phyloP scores from a whole-genome alignment of 192 early-diverging fungal genomes.

The Rhizoclosmatium sp. region DNA sequence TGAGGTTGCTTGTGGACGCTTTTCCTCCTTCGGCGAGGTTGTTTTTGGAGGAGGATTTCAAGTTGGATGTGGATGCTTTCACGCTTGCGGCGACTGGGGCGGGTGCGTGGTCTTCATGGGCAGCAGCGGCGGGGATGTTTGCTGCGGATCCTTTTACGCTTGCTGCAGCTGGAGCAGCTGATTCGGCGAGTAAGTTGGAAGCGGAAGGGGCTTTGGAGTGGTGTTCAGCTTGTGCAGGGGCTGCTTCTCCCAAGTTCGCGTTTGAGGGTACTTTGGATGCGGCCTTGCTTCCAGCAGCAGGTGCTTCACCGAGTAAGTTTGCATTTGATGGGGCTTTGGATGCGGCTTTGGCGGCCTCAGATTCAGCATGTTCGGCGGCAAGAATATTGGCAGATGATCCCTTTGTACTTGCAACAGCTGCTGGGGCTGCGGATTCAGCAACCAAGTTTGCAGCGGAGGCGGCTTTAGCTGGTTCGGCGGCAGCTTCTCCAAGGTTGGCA shows the following conservation, averaged over 20 bases:
- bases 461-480: background rate
- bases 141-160: slow-evolving; percentile 17
- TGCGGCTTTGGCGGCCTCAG: background rate
- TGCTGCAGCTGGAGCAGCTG: background rate
- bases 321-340: background rate
- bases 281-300: background rate
- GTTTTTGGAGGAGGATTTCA: background rate
- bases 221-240: background rate
- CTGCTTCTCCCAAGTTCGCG: background rate
- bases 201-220: background rate
- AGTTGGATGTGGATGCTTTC: slow-evolving; percentile 19
- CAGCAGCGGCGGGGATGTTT: background rate
- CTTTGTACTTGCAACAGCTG: background rate
- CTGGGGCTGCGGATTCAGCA: background rate
- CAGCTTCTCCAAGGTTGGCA: no score
- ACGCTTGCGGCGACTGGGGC: background rate
- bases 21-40: slow-evolving; percentile 4
- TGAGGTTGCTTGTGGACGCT: background rate
- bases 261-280: background rate
- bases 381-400: slow-evolving; percentile 17
- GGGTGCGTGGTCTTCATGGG: background rate
- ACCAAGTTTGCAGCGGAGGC: background rate
- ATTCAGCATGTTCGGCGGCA: background rate
- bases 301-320: background rate
- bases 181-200: slow-evolving; percentile 4